These are phyloP conservation scores for Mycosphaerelloides madeirae DNA, from an alignment of 2,329 filamentous ascomycete species.

Conservation along the genomic window DNA sequence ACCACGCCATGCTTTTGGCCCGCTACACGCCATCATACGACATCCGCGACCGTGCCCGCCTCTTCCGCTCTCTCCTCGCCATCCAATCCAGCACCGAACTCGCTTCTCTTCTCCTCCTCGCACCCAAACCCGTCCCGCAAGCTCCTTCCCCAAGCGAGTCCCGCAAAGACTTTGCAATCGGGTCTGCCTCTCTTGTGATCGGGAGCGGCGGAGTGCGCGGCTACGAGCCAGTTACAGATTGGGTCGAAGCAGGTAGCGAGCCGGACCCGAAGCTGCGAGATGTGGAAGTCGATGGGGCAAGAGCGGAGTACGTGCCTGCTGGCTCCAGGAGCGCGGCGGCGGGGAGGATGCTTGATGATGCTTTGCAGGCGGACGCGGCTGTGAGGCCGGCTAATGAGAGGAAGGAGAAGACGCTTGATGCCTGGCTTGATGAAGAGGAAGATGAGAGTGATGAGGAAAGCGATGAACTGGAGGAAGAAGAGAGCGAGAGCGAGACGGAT, in stretches of 20 bases:
- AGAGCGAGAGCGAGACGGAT: conserved; percentile 46
- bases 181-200: conserved; percentile 79
- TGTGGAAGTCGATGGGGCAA: conserved; percentile 33
- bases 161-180: conserved; percentile 65
- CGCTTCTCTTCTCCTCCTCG: conserved; percentile 82
- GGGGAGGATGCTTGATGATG: conserved; percentile 60
- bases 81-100: conserved; percentile 73
- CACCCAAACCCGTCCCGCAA: conserved; percentile 89
- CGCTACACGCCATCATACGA: conserved; percentile 95
- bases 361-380: conserved; percentile 40
- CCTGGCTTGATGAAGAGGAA: conserved; percentile 77
- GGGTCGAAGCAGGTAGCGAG: conserved; percentile 76
- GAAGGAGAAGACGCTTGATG: conserved; percentile 78
- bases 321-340: conserved; percentile 48
- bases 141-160: conserved; percentile 83
- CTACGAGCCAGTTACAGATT: conserved; percentile 74
- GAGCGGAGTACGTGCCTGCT: conserved; percentile 35
- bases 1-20: conserved; percentile 76
- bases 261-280: conserved; percentile 72
- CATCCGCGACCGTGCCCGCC: conserved; percentile 80
- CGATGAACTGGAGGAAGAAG: conserved; percentile 41
- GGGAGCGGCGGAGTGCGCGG: conserved; percentile 58
- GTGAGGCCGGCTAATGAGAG: conserved; percentile 28
- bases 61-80: conserved; percentile 79
- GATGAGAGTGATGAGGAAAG: conserved; percentile 50